phyloP scores from a whole-genome alignment of 495 filamentous ascomycete species.

The Aspergillus panamensis region DNA sequence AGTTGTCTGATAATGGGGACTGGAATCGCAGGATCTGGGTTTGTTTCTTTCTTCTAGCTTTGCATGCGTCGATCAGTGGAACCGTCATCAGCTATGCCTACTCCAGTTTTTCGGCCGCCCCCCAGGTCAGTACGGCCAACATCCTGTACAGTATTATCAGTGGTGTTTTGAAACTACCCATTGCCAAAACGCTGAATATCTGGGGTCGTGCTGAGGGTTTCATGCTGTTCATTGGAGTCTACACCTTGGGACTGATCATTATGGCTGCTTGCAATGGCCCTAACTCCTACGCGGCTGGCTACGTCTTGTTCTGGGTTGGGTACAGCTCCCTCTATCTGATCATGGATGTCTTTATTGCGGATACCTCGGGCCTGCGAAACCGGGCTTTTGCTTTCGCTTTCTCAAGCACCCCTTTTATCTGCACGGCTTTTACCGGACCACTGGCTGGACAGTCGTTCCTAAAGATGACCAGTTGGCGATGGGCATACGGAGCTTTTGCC shows the following conservation, averaged over 20 bases:
- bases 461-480: slow-evolving; percentile 54
- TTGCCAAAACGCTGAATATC: slow-evolving; percentile 65
- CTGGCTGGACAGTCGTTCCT: slow-evolving; percentile 42
- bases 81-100: slow-evolving; percentile 33
- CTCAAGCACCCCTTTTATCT: slow-evolving; percentile 61
- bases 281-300: slow-evolving; percentile 46
- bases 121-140: slow-evolving; percentile 35
- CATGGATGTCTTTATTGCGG: slow-evolving; percentile 61
- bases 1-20: not conserved
- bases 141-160: slow-evolving; percentile 52
- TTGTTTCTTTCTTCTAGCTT: slow-evolving; percentile 41
- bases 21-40: slow-evolving; percentile 37
- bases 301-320: slow-evolving; percentile 56
- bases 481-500: slow-evolving; percentile 60
- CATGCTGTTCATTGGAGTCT: slow-evolving; percentile 37
- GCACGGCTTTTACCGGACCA: slow-evolving; percentile 46
- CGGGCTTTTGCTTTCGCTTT: slow-evolving; percentile 61
- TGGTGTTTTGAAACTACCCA: slow-evolving; percentile 61
- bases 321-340: slow-evolving; percentile 57
- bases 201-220: slow-evolving; percentile 59
- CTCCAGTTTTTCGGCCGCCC: slow-evolving; percentile 29
- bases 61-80: slow-evolving; percentile 35
- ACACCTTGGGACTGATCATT: slow-evolving; percentile 45
- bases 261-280: slow-evolving; percentile 48
- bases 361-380: slow-evolving; percentile 61